Percentiles rank a stretch among this genome's conserved stretches.
phyloP scores from a whole-genome alignment of 1,139 yeast species.

The Eremothecium gossypii region DNA sequence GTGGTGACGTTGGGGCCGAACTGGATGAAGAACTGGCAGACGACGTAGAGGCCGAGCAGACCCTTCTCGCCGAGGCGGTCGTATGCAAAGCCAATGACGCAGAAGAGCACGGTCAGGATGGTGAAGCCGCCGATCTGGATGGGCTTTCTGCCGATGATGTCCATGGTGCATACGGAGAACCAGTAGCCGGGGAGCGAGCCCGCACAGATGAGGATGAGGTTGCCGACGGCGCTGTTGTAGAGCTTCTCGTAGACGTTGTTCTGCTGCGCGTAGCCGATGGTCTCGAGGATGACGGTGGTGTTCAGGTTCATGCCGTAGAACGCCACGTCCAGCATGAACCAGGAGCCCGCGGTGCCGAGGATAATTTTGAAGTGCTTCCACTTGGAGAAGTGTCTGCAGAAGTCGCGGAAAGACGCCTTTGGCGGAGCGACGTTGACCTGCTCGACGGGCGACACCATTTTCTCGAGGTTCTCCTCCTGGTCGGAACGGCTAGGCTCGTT shows the following conservation, averaged over 20 bases:
- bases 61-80: slow-evolving; percentile 56
- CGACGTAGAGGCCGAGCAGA: slow-evolving; percentile 61
- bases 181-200: slow-evolving; percentile 92
- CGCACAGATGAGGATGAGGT: slow-evolving; percentile 80
- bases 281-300: slow-evolving; percentile 68
- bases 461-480: slow-evolving; percentile 37
- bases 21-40: slow-evolving; percentile 78
- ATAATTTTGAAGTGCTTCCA: slow-evolving; percentile 84
- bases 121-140: slow-evolving; percentile 67
- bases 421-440: slow-evolving; percentile 31
- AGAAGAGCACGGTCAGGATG: slow-evolving; percentile 55
- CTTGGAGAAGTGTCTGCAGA: slow-evolving; percentile 63
- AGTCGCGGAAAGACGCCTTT: slow-evolving; percentile 47
- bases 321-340: slow-evolving; percentile 95
- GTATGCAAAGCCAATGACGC: slow-evolving; percentile 66
- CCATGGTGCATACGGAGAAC: slow-evolving; percentile 68
- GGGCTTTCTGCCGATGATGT: slow-evolving; percentile 72
- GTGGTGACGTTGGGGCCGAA: slow-evolving; percentile 96
- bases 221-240: slow-evolving; percentile 78
- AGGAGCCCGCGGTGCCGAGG: slow-evolving; percentile 90
- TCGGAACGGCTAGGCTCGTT: slow-evolving; percentile 44
- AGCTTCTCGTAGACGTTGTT: slow-evolving; percentile 53
- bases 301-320: slow-evolving; percentile 84
- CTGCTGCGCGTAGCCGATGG: slow-evolving; percentile 70
- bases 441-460: slow-evolving; percentile 37